A percentile compares a stretch with the other conserved stretches of the same genome.
These are phyloP conservation scores for Pinus tabuliformis DNA, from an alignment of 75 land plant species.

Conservation along the genomic window DNA sequence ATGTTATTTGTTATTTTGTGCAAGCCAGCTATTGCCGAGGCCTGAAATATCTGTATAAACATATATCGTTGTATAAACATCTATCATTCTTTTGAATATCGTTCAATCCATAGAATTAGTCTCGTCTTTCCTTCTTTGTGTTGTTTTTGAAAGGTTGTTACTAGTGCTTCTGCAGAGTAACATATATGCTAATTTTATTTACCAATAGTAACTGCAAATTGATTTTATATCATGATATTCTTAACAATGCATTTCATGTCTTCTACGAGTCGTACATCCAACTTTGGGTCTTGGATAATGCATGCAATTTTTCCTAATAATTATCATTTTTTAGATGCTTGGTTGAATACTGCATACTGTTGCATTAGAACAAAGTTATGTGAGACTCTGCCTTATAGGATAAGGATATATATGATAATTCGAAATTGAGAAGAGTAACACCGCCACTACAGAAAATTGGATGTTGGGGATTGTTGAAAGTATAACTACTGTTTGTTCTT, in stretches of 20 bases:
- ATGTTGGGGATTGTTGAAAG: too few species aligned
- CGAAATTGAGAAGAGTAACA: too few species aligned
- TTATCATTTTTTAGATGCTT: too few species aligned
- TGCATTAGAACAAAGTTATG: too few species aligned
- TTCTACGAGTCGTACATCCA: neutral
- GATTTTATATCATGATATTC: neutral
- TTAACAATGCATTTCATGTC: neutral
- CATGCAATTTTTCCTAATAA: neutral
- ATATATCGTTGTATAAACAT: neutral
- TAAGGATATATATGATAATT: too few species aligned
- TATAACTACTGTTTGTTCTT: too few species aligned
- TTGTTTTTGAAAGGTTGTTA: neutral
- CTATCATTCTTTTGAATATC: neutral
- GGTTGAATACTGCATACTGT: too few species aligned
- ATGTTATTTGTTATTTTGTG: neutral
- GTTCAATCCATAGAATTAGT: neutral
- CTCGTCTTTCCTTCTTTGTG: neutral
- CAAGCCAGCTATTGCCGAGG: neutral
- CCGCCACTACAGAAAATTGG: too few species aligned
- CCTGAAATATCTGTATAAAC: neutral
- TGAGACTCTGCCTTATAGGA: too few species aligned
- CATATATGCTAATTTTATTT: neutral
- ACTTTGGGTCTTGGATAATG: neutral
- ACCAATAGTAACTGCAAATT: neutral
- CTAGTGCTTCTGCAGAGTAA: neutral